A percentile compares a stretch with the other conserved stretches of the same genome.
Conservation (phyloP, 257 asterid genomes). For the Schizonepeta tenuifolia region DNA sequence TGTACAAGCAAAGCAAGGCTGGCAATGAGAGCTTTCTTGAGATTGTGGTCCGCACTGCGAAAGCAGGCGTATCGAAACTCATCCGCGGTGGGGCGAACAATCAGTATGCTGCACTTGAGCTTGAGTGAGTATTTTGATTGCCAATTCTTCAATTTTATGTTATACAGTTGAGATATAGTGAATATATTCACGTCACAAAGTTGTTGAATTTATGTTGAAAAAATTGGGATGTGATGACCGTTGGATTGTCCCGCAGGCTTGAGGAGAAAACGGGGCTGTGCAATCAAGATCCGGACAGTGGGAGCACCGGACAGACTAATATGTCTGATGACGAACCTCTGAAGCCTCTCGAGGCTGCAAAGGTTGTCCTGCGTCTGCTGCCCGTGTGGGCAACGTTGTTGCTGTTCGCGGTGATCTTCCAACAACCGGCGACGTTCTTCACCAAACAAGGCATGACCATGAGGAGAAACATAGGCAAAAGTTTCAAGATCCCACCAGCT, state of each 20-base stretch:
- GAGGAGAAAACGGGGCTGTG: slow-evolving; percentile 50
- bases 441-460: slow-evolving; percentile 96
- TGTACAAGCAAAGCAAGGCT: slow-evolving; percentile 31
- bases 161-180: not conserved
- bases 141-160: not conserved
- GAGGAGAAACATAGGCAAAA: slow-evolving; percentile 63
- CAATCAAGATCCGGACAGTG: slow-evolving; percentile 32
- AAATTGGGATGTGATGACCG: no score
- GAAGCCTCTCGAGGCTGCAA: slow-evolving; percentile 43
- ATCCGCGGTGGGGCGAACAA: slow-evolving; percentile 37
- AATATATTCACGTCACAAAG: not conserved
- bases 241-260: slow-evolving; percentile 47
- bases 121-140: slow-evolving; percentile 61
- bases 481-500: slow-evolving; percentile 91
- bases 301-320: slow-evolving; percentile 2
- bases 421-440: slow-evolving; percentile 91
- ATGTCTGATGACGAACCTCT: slow-evolving; percentile 16
- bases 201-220: not conserved
- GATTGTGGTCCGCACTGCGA: slow-evolving; percentile 44
- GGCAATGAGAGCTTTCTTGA: slow-evolving; percentile 37
- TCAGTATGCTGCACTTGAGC: slow-evolving; percentile 49
- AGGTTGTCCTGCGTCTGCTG: slow-evolving; percentile 53
- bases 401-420: slow-evolving; percentile 88
- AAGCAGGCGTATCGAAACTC: slow-evolving; percentile 46
- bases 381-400: slow-evolving; percentile 89